phyloP scores from a whole-genome alignment of 306 rosid species.

The Cyamopsis tetragonoloba region DNA sequence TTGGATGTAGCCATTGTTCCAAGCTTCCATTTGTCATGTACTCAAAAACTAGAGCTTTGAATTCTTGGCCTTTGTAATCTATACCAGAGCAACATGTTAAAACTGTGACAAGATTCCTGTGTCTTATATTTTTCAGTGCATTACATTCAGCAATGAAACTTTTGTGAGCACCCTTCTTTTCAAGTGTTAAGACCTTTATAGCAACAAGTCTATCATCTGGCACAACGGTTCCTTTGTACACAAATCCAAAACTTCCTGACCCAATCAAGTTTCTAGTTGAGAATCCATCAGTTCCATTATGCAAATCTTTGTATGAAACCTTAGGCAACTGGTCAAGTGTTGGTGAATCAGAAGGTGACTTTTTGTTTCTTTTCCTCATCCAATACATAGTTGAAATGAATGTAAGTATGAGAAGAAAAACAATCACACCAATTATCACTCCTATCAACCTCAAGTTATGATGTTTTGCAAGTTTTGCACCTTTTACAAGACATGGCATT shows the following conservation, averaged over 20 bases:
- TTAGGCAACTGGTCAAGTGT: background rate
- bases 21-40: conserved; percentile 17
- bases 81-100: conserved; percentile 17
- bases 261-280: background rate
- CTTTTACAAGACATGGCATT: conserved; percentile 10
- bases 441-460: background rate
- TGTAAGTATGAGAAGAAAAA: background rate
- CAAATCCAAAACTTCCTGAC: background rate
- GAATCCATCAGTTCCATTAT: conserved; percentile 10
- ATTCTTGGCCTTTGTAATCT: conserved; percentile 14
- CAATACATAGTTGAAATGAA: background rate
- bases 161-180: conserved; percentile 18
- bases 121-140: conserved; percentile 3
- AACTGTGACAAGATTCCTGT: conserved; percentile 15
- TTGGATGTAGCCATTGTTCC: conserved; percentile 4
- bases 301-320: conserved; percentile 15
- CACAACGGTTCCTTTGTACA: background rate
- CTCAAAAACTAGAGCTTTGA: conserved; percentile 23
- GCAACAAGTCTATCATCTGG: background rate
- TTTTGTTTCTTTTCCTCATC: background rate
- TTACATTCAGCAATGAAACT: conserved; percentile 20
- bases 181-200: conserved; percentile 20
- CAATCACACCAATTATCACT: conserved; percentile 1
- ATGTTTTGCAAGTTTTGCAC: background rate
- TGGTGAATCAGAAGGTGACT: background rate